Conservation (phyloP, 139 green algal species). For the Coelastrella sp. region DNA sequence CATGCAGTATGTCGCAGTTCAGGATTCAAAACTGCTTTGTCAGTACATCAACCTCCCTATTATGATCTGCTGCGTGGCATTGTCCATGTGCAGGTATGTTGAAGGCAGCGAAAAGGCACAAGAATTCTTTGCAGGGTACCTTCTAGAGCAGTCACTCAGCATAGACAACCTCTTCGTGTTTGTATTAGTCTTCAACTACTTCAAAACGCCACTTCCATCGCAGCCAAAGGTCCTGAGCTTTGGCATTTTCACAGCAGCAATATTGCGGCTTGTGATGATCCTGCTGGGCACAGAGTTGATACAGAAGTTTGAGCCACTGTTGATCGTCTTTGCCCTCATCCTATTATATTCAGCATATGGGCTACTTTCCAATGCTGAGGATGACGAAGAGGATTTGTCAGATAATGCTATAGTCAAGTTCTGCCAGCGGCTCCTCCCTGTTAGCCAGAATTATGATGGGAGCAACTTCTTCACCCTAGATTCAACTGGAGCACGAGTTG, state of each 20-base stretch:
- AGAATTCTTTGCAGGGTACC: constrained; percentile 94
- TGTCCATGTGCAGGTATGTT: constrained; percentile 43
- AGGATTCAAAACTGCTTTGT: too few relatives aligned
- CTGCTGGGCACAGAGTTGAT: constrained; percentile 85
- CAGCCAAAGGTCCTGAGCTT: constrained; percentile 93
- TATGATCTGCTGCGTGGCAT: neutral
- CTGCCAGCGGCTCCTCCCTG: constrained; percentile 75
- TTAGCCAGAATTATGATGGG: constrained; percentile 87
- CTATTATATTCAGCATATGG: constrained; percentile 89
- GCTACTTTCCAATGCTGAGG: constrained; percentile 69
- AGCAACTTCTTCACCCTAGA: constrained; percentile 89
- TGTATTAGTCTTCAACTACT: constrained; percentile 96
- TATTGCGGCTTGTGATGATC: constrained; percentile 91
- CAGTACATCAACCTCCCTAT: neutral
- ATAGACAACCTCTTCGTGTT: constrained; percentile 99
- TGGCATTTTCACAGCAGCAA: constrained; percentile 89
- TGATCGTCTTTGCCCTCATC: constrained; percentile 95
- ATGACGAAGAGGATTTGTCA: constrained; percentile 78
- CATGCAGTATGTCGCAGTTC: too few relatives aligned
- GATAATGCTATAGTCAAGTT: constrained; percentile 82
- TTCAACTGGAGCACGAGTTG: constrained; percentile 28
- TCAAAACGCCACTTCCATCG: constrained; percentile 76
- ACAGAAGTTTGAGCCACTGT: constrained; percentile 87
- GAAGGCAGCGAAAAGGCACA: constrained; percentile 67
- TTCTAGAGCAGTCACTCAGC: constrained; percentile 95